phyloP scores from a whole-genome alignment of 2,329 filamentous ascomycete species.

The Nothomitra cinnamomea region DNA sequence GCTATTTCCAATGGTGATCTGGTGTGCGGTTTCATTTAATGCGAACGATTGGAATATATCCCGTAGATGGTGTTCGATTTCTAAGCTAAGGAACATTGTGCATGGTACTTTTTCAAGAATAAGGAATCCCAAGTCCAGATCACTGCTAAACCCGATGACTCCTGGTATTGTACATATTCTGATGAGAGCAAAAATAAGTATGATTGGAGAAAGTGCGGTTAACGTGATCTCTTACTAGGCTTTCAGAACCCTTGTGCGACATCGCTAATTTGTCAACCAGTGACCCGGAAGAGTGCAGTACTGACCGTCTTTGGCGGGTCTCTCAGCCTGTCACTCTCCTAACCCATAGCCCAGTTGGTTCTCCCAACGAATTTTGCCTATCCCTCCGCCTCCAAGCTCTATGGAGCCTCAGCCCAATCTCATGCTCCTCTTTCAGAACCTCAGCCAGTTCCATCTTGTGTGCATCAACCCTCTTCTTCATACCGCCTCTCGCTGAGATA shows the following conservation, averaged over 20 bases:
- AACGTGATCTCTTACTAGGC: too few species aligned
- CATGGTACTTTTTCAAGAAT: too few species aligned
- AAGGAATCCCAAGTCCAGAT: too few species aligned
- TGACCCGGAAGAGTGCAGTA: not conserved
- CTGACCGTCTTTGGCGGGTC: not conserved
- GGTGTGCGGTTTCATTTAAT: too few species aligned
- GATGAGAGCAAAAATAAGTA: too few species aligned
- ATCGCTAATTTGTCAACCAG: not conserved
- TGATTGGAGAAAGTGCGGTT: too few species aligned
- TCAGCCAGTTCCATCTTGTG: constrained; percentile 52
- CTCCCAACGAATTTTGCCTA: constrained; percentile 40
- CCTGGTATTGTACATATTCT: too few species aligned
- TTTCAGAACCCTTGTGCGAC: not conserved
- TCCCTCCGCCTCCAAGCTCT: constrained; percentile 60
- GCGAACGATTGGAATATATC: too few species aligned
- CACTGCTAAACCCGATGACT: too few species aligned
- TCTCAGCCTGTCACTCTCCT: constrained; percentile 50
- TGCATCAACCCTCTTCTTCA: constrained; percentile 46
- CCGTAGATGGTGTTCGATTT: too few species aligned
- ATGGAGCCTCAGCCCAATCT: constrained; percentile 58
- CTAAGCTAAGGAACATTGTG: too few species aligned
- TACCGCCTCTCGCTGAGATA: constrained; percentile 39
- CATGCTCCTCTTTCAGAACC: constrained; percentile 59
- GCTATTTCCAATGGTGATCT: not conserved
- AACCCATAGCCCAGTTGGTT: constrained; percentile 60